Conservation (phyloP, 371 early-diverging fungal genomes). For the Mortierella sp. region DNA sequence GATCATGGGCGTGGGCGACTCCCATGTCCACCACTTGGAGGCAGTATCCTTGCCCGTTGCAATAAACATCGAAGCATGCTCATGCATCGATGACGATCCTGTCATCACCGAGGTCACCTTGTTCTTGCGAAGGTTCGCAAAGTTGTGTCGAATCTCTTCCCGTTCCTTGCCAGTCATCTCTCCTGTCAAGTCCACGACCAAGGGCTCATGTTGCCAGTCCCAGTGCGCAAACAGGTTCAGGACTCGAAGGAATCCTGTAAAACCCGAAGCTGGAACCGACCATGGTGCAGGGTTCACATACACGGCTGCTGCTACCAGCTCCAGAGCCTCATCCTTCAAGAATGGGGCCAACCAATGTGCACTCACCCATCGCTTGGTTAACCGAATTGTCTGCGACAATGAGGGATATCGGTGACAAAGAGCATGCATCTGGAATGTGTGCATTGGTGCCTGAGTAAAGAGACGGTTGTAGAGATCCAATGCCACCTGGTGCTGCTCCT, state of each 20-base stretch:
- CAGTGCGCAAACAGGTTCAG: constrained; percentile 75
- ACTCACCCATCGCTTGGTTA: constrained; percentile 89
- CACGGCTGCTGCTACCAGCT: constrained; percentile 67
- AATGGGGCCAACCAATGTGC: constrained; percentile 76
- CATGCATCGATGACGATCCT: constrained; percentile 31
- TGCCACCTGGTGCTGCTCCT: constrained; percentile 61
- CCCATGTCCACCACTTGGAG: constrained; percentile 66
- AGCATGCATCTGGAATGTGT: constrained; percentile 76
- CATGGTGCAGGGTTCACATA: constrained; percentile 76
- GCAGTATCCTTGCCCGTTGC: constrained; percentile 71
- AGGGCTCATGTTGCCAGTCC: constrained; percentile 79
- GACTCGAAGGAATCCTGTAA: constrained; percentile 80
- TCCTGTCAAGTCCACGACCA: constrained; percentile 81
- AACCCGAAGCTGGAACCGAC: constrained; percentile 65
- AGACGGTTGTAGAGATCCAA: constrained; percentile 59
- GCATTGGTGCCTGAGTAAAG: constrained; percentile 66
- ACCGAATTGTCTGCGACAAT: constrained; percentile 75
- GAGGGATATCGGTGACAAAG: constrained; percentile 75
- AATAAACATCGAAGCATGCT: constrained; percentile 70
- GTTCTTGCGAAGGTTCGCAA: constrained; percentile 56
- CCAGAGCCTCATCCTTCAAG: constrained; percentile 69
- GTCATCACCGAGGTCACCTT: constrained; percentile 21
- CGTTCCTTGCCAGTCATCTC: constrained; percentile 62
- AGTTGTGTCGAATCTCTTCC: constrained; percentile 57
- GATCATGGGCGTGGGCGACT: constrained; percentile 63